A percentile compares a stretch with the other conserved stretches of the same genome.
These are phyloP conservation scores for Ananas comosus DNA, from an alignment of 176 grass and related monocot species.

Conservation along the genomic window DNA sequence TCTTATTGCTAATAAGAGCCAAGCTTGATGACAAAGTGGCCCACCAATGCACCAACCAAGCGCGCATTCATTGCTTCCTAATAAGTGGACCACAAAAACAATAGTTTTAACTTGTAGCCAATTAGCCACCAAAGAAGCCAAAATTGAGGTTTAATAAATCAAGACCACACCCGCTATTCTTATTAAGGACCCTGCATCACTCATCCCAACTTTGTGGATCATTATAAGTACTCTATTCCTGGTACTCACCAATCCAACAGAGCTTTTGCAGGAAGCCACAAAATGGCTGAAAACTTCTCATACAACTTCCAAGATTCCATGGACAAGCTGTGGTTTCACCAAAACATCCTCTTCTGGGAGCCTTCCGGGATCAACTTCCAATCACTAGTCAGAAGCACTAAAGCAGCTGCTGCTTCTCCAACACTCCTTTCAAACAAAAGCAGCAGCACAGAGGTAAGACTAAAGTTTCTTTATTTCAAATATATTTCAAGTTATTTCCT, in stretches of 20 bases:
- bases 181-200: neutral
- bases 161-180: neutral
- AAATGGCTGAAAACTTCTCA: neutral
- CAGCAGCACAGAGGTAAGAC: too few relatives aligned
- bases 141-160: neutral
- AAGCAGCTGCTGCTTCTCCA: neutral
- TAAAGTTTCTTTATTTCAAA: too few relatives aligned
- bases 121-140: neutral
- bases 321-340: constrained; percentile 15
- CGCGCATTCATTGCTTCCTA: too few relatives aligned
- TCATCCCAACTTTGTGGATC: neutral
- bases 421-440: neutral
- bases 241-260: neutral
- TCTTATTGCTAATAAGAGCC: too few relatives aligned
- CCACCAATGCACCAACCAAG: too few relatives aligned
- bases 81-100: too few relatives aligned
- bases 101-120: neutral
- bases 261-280: neutral
- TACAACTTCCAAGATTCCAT: constrained; percentile 1
- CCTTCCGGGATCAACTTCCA: constrained; percentile 7
- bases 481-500: neutral
- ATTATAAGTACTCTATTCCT: neutral
- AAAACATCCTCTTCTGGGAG: constrained; percentile 5
- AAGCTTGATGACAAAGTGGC: too few relatives aligned
- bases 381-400: neutral